Conservation (phyloP, 1,284 basidiomycete species). For the Athelia sp. region DNA sequence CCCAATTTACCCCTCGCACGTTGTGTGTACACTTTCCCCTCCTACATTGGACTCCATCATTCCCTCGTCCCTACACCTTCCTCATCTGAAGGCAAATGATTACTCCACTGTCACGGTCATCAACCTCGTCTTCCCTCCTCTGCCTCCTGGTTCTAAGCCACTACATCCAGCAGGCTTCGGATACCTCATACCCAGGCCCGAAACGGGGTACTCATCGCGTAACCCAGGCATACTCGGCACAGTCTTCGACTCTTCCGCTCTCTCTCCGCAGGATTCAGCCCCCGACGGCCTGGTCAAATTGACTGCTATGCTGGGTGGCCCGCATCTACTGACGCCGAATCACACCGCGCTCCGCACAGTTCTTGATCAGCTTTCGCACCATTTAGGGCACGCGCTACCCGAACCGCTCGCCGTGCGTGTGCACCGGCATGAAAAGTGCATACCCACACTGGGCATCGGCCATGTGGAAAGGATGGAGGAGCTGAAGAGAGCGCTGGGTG, state of each 20-base stretch:
- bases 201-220: constrained; percentile 38
- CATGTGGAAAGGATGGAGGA: constrained; percentile 69
- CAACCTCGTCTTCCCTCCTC: constrained; percentile 67
- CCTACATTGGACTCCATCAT: constrained; percentile 56
- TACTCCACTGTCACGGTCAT: constrained; percentile 66
- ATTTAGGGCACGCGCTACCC: constrained; percentile 50
- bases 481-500: constrained; percentile 43
- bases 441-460: constrained; percentile 78
- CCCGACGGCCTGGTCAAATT: constrained; percentile 29
- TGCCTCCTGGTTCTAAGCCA: constrained; percentile 29
- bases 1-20: constrained; percentile 41
- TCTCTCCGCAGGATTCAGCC: constrained; percentile 62
- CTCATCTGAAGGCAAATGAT: constrained; percentile 50
- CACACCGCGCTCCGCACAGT: constrained; percentile 35
- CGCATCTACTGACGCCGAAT: constrained; percentile 37
- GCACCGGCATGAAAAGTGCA: constrained; percentile 66
- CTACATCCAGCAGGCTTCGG: constrained; percentile 88
- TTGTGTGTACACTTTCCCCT: constrained; percentile 71
- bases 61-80: constrained; percentile 31
- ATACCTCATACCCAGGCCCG: constrained; percentile 84
- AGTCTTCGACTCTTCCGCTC: constrained; percentile 79
- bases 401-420: constrained; percentile 54
- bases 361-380: constrained; percentile 43
- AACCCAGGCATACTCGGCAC: constrained; percentile 67
- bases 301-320: constrained; percentile 91